Conservation (phyloP, 2,329 filamentous ascomycete genomes). For the Neurospora sp. region DNA sequence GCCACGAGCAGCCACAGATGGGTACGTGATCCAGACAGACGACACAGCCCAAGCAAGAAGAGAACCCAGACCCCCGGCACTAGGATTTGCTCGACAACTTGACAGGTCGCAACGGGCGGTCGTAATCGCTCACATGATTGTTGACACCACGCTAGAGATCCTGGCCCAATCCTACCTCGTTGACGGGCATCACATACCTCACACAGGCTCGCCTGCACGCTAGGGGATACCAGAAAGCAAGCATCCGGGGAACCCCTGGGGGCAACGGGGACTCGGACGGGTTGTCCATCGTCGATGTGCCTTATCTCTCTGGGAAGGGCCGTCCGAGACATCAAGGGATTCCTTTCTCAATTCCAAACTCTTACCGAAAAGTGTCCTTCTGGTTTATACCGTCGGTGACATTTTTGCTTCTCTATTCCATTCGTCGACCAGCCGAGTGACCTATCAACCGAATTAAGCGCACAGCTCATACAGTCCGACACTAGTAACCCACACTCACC, state of each 20-base stretch:
- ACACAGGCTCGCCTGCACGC: not conserved
- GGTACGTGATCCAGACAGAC: not conserved
- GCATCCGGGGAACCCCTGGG: not conserved
- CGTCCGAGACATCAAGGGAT: not conserved
- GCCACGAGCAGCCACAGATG: not conserved
- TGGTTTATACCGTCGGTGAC: not conserved
- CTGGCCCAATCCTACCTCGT: not conserved
- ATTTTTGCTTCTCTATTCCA: not conserved
- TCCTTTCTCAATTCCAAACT: not conserved
- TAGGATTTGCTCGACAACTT: not conserved
- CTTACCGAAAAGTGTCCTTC: not conserved
- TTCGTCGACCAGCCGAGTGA: not conserved
- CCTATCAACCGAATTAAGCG: not conserved
- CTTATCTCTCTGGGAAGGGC: not conserved
- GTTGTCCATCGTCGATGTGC: not conserved
- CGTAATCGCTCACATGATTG: not conserved
- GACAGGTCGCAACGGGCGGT: not conserved
- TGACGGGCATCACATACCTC: not conserved
- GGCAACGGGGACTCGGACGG: not conserved
- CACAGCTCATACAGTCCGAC: not conserved
- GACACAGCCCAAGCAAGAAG: too few species aligned
- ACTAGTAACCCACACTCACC: not conserved
- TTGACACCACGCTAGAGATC: not conserved
- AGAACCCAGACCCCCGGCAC: not conserved
- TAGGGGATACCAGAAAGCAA: not conserved